Evolutionary conservation across 108 stramenopile genomes (phyloP), one percentile per base, ranked within the genome.

Genomic region (Cyclotella sp.): DNA sequence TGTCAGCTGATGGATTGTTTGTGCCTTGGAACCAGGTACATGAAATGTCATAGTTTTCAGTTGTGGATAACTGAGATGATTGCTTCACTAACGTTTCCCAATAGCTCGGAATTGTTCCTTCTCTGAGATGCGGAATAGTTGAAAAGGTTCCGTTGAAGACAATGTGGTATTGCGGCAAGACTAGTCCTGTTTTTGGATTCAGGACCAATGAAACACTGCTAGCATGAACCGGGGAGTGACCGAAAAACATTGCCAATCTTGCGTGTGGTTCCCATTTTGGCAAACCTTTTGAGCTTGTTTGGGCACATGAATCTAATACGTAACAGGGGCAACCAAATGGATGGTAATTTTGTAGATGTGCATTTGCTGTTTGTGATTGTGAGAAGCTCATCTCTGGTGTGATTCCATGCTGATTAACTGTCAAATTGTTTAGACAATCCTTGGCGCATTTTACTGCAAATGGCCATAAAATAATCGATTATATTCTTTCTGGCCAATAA

Each of bases 291-390:
- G 46, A 22, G 51, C 21, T 26, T 24, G 47, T 3, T 63, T 70
- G 68, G 0, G 76, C 19, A 0, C n/a, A 21, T 0, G 15, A 24
- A 47, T 82, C 75, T 0, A 77, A 63, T 3, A 62, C 72, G 29
- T 68, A 83, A 15, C 63, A 71, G 6, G 82, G 82, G 43, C 68
- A 78, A 11, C 68, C 76, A 41, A 70, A 76, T 0, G 70, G 49
- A 19, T 72, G 75, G 14, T 39, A 47, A 9, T n/a, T 49, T 9
- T 9, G 3, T 16, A 49, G 3, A 1, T n/a, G 15, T 3, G 9
- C 9, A 9, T 49, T 49, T 3, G 18, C 24, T 2, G 58, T 3
- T 7, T 26, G 28, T 7, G 29, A 4, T 26, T 9, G 3, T 5
- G 58, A 59, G 58, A 59, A 59, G 3, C 21, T 14, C 58, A 59